Evolutionary conservation across 306 rosid genomes (phyloP).

Genomic region (Corylus americana): DNA sequence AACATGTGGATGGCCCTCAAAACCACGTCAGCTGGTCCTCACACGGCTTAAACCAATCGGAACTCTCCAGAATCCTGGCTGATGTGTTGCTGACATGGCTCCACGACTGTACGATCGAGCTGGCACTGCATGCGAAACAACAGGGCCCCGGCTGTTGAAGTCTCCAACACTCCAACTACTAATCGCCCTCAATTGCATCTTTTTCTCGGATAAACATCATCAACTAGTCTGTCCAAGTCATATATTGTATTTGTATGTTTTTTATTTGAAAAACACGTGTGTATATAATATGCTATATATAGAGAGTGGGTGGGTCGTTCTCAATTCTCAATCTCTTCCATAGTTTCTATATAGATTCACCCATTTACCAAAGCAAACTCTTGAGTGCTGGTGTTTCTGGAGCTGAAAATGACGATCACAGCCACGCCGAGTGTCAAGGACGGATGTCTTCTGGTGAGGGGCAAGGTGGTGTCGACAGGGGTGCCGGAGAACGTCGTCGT

Average conservation of each 20-base stretch:
- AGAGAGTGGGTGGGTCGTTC: too few relatives aligned
- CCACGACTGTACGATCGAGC: neutral
- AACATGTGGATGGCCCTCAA: neutral
- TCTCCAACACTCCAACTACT: neutral
- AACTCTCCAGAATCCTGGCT: neutral
- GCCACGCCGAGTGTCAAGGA: constrained; percentile 42
- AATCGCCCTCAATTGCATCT: neutral
- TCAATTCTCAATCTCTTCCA: neutral
- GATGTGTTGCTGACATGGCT: constrained; percentile 3
- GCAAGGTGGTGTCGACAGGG: constrained; percentile 38
- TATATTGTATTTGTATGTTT: too few relatives aligned
- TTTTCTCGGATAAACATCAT: neutral
- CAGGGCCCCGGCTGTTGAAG: neutral
- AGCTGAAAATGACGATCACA: constrained; percentile 49
- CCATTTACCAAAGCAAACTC: neutral
- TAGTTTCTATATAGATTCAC: neutral
- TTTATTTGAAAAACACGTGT: too few relatives aligned
- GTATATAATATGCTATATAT: too few relatives aligned
- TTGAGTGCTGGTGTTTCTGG: neutral
- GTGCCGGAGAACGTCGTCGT: constrained; percentile 53
- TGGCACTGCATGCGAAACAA: neutral
- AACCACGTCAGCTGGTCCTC: neutral
- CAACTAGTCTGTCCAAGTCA: too few relatives aligned
- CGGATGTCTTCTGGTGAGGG: constrained; percentile 48
- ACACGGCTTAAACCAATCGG: neutral